These are phyloP conservation scores for Psophocarpus tetragonolobus DNA, from an alignment of 306 rosid species.

Conservation along the genomic window DNA sequence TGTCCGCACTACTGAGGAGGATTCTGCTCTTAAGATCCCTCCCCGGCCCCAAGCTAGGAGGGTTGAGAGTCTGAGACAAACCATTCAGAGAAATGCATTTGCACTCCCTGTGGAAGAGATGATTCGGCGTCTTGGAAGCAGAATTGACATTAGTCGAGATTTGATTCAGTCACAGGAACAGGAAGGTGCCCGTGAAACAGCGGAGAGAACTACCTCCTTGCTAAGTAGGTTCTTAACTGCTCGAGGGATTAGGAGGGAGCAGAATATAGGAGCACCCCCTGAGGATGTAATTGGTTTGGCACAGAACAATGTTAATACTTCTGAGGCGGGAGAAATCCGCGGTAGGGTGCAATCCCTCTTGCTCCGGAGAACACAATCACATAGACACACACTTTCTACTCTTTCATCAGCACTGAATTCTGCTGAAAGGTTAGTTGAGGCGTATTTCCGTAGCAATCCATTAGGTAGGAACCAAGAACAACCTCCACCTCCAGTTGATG, in stretches of 20 bases:
- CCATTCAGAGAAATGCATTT: constrained; percentile 68
- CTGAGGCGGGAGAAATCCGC: constrained; percentile 58
- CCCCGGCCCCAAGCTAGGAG: constrained; percentile 79
- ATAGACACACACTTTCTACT: constrained; percentile 55
- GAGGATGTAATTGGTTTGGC: constrained; percentile 67
- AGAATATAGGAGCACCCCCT: constrained; percentile 39
- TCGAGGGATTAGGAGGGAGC: constrained; percentile 78
- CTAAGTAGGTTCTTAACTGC: constrained; percentile 77
- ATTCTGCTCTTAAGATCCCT: constrained; percentile 71
- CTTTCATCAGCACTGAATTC: constrained; percentile 64
- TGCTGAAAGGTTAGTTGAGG: constrained; percentile 71
- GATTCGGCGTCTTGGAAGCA: constrained; percentile 80
- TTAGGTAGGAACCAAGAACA: constrained; percentile 66
- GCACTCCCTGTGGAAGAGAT: constrained; percentile 77
- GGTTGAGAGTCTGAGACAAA: constrained; percentile 91
- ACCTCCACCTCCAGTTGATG: constrained; percentile 72
- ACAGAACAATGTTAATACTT: constrained; percentile 39
- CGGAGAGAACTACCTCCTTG: constrained; percentile 63
- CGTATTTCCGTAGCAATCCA: constrained; percentile 57
- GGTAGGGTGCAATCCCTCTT: constrained; percentile 50
- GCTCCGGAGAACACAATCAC: constrained; percentile 65
- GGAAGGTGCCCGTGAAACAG: constrained; percentile 54
- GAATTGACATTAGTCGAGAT: constrained; percentile 72
- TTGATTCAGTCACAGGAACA: constrained; percentile 52
- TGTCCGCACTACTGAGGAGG: constrained; percentile 58